Evolutionary conservation across 1,284 basidiomycete genomes (phyloP).

Genomic region (Ceratobasidium papillatum): DNA sequence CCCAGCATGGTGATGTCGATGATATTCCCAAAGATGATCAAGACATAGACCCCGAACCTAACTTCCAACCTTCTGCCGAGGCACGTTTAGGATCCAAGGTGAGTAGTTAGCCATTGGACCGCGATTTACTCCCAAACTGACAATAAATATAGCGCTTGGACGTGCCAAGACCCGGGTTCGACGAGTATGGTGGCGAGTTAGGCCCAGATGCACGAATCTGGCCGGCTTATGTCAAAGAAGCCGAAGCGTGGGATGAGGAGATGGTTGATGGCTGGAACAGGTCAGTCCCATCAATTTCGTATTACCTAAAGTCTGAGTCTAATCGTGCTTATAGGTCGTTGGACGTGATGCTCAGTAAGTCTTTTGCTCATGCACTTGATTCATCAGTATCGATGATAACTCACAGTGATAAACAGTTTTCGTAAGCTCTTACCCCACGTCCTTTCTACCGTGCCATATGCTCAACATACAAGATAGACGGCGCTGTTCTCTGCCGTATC

Average conservation of each 20-base stretch:
- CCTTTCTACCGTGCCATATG: not conserved
- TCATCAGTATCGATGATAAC: not conserved
- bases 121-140: not conserved
- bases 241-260: constrained; percentile 32
- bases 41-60: constrained; percentile 13
- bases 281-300: not conserved
- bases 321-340: not conserved
- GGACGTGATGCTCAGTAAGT: constrained; percentile 32
- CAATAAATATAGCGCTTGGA: not conserved
- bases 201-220: constrained; percentile 27
- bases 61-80: constrained; percentile 4
- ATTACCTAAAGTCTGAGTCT: not conserved
- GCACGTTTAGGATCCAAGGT: constrained; percentile 12
- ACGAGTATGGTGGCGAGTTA: constrained; percentile 27
- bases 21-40: not conserved
- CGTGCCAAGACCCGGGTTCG: constrained; percentile 17
- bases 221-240: constrained; percentile 34
- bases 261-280: constrained; percentile 39
- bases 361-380: too few species aligned
- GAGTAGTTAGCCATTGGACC: not conserved
- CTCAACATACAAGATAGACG: not conserved
- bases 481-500: constrained; percentile 31
- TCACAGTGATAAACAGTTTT: constrained; percentile 7
- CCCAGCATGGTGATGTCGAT: not conserved
- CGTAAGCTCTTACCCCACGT: not conserved